Conservation (phyloP, 1,284 basidiomycete genomes). For the Phellopilus nigrolimitatus region DNA sequence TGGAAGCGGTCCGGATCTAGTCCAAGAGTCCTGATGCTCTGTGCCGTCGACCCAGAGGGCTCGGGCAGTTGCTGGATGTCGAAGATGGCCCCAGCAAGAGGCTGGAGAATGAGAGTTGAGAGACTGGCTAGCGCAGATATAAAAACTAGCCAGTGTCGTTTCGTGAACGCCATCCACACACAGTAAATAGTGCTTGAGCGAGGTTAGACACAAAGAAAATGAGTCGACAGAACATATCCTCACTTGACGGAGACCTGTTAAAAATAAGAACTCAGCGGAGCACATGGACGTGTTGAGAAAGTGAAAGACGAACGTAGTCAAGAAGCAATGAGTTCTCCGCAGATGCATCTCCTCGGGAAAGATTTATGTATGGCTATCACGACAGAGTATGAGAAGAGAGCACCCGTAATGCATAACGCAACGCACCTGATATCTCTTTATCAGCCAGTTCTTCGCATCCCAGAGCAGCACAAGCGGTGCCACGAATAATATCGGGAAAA, state of each 20-base stretch:
- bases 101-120: constrained; percentile 43
- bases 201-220: constrained; percentile 5
- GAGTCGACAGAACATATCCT: background rate
- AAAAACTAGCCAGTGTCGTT: constrained; percentile 48
- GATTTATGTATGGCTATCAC: constrained; percentile 54
- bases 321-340: constrained; percentile 55
- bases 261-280: constrained; percentile 2
- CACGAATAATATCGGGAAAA: constrained; percentile 49
- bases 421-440: constrained; percentile 32
- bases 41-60: constrained; percentile 32
- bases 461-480: constrained; percentile 25
- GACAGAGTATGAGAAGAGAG: constrained; percentile 25
- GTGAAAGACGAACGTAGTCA: constrained; percentile 47
- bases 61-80: constrained; percentile 40
- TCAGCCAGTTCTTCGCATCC: constrained; percentile 23
- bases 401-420: constrained; percentile 22
- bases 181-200: constrained; percentile 27
- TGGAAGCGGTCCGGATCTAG: constrained; percentile 39
- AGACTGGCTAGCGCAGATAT: constrained; percentile 43
- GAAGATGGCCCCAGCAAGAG: constrained; percentile 54
- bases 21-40: constrained; percentile 37
- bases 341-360: constrained; percentile 44
- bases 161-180: constrained; percentile 38
- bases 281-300: background rate
- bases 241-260: constrained; percentile 43